Evolutionary conservation across 1,284 basidiomycete genomes (phyloP).

Genomic region (Ustilago shanxiensis): DNA sequence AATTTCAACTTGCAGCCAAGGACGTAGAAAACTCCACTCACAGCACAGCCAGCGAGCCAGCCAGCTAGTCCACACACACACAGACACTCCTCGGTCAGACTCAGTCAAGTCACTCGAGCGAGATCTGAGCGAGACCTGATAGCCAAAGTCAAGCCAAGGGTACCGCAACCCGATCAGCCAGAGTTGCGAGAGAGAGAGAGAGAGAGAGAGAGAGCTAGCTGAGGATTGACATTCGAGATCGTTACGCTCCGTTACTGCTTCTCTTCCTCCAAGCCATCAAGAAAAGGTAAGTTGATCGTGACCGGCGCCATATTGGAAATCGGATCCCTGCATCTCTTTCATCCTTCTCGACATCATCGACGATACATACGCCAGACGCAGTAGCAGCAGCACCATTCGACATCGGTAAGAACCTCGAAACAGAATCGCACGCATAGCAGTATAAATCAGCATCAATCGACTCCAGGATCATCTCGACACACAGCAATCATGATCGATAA

Average conservation of each 20-base stretch:
- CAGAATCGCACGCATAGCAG: not conserved
- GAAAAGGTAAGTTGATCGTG: slow-evolving; percentile 48
- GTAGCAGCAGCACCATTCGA: not conserved
- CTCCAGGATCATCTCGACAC: not conserved
- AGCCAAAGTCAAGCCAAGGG: not conserved
- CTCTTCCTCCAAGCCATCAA: slow-evolving; percentile 54
- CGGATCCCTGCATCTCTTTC: no score
- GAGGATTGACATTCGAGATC: slow-evolving; percentile 36
- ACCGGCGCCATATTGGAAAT: not conserved
- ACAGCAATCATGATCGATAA: not conserved
- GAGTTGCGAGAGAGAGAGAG: not conserved
- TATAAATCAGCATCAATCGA: not conserved
- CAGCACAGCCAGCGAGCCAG: no score
- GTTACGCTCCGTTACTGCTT: slow-evolving; percentile 28
- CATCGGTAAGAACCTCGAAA: slow-evolving; percentile 13
- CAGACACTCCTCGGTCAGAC: no score
- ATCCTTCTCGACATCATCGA: slow-evolving; percentile 13
- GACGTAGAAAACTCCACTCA: no score
- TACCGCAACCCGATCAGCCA: not conserved
- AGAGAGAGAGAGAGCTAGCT: no score
- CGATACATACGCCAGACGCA: slow-evolving; percentile 3
- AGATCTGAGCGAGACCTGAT: not conserved
- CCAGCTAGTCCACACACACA: no score
- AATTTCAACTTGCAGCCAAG: no score
- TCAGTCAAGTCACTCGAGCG: no score